phyloP scores from a whole-genome alignment of 176 grass and related monocot genomes.

The Ensete glaucum region DNA sequence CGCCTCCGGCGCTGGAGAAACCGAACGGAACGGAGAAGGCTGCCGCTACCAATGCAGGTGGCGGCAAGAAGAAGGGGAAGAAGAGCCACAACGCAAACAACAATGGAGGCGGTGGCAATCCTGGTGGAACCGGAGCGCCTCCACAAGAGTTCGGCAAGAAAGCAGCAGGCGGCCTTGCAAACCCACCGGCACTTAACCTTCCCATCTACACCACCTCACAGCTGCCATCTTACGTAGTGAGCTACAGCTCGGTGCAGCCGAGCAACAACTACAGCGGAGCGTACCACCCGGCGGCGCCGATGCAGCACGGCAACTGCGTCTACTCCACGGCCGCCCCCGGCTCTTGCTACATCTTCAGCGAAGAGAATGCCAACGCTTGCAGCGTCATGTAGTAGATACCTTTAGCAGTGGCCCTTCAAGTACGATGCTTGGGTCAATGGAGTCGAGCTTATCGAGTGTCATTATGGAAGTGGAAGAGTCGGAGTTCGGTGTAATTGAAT shows the following conservation, averaged over 20 bases:
- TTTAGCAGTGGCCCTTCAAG: background rate
- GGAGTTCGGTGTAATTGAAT: background rate
- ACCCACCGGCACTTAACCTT: slow-evolving; percentile 19
- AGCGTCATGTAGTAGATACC: slow-evolving; percentile 43
- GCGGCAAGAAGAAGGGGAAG: slow-evolving; percentile 53
- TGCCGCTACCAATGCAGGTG: slow-evolving; percentile 20
- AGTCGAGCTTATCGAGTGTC: no score
- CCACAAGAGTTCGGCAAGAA: slow-evolving; percentile 3
- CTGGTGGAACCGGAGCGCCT: background rate
- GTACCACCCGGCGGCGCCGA: slow-evolving; percentile 34
- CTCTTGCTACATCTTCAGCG: slow-evolving; percentile 91
- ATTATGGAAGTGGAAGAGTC: background rate
- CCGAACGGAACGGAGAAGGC: slow-evolving; percentile 23
- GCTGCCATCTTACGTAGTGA: slow-evolving; percentile 61
- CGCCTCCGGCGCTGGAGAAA: slow-evolving; percentile 15
- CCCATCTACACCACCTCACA: slow-evolving; percentile 28
- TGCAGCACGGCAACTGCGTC: slow-evolving; percentile 41
- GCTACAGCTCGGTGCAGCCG: slow-evolving; percentile 60
- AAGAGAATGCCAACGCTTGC: slow-evolving; percentile 97
- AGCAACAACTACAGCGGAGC: slow-evolving; percentile 33
- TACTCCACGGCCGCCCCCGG: slow-evolving; percentile 54
- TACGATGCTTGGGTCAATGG: background rate
- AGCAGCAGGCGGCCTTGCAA: background rate
- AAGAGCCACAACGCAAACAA: slow-evolving; percentile 27
- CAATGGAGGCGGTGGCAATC: slow-evolving; percentile 5